Evolutionary conservation across 164 flowering plant species (phyloP).

Genomic region (Nelumbo lutea): DNA sequence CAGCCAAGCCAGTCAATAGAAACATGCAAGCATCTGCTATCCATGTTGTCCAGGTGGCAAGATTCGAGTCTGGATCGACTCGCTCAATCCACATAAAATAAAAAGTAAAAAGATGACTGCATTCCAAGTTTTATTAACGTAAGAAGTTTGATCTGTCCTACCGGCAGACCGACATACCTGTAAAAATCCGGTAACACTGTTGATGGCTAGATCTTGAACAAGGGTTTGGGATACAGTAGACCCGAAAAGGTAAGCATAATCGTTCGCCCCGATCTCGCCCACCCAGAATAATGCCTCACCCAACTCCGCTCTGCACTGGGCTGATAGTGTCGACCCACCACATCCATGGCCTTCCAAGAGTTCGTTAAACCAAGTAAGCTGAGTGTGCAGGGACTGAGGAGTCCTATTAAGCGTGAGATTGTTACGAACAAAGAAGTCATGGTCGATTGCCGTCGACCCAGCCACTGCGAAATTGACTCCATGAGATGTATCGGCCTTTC

Average conservation of each 20-base stretch:
- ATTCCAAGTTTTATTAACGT: too few species aligned
- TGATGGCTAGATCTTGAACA: conserved; percentile 41
- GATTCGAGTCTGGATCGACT: too few species aligned
- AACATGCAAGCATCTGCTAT: too few species aligned
- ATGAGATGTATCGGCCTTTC: conserved; percentile 2
- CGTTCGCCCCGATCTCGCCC: conserved; percentile 89
- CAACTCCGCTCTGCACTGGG: conserved; percentile 25
- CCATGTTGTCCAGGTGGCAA: too few species aligned
- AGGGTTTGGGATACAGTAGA: conserved; percentile 36
- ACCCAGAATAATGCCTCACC: conserved; percentile 75
- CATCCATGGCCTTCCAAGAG: conserved; percentile 46
- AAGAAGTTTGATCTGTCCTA: too few species aligned
- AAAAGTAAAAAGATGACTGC: too few species aligned
- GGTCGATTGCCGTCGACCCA: conserved; percentile 49
- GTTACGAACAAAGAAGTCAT: conserved; percentile 30
- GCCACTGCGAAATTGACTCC: conserved; percentile 77
- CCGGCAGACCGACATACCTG: conserved; percentile 33
- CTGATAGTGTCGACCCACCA: conserved; percentile 1
- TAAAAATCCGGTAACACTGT: conserved; percentile 32
- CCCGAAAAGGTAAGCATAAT: conserved; percentile 57
- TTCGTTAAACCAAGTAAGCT: conserved; percentile 58
- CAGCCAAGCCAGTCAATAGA: not conserved
- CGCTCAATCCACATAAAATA: too few species aligned
- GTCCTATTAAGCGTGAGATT: conserved; percentile 41
- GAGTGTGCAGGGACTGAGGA: conserved; percentile 59